Evolutionary conservation across 768 basidiomycete species (phyloP).

Genomic region (Trametes cubensis): DNA sequence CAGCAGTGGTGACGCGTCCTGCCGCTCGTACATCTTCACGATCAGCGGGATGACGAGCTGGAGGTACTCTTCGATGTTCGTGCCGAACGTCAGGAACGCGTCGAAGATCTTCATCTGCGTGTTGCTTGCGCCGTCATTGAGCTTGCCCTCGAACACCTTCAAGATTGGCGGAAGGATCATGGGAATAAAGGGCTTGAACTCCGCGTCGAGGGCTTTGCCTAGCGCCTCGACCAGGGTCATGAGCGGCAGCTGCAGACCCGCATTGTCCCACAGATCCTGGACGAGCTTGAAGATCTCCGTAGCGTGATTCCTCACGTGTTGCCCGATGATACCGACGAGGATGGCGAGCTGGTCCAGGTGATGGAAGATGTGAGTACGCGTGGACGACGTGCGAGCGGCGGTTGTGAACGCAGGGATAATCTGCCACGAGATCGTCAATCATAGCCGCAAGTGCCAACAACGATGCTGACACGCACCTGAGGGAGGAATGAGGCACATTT

Average conservation of each 20-base stretch:
- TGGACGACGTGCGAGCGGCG: conserved; percentile 81
- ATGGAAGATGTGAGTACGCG: conserved; percentile 89
- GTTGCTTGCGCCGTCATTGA: conserved; percentile 72
- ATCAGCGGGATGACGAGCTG: conserved; percentile 96
- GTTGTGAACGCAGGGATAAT: conserved; percentile 94
- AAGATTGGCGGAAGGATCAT: conserved; percentile 87
- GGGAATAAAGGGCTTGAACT: conserved; percentile 95
- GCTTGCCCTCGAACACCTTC: conserved; percentile 88
- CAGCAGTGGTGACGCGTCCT: conserved; percentile 70
- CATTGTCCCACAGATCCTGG: conserved; percentile 88
- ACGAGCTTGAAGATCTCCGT: conserved; percentile 83
- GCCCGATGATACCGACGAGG: conserved; percentile 93
- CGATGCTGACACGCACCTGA: conserved; percentile 55
- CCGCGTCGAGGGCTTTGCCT: conserved; percentile 91
- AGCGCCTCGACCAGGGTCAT: conserved; percentile 91
- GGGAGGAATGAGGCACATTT: conserved; percentile 95
- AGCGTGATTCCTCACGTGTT: conserved; percentile 92
- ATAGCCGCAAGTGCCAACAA: neutral
- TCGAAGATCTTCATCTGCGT: conserved; percentile 92
- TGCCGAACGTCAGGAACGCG: conserved; percentile 92
- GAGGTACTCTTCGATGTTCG: conserved; percentile 96
- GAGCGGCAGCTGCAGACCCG: conserved; percentile 83
- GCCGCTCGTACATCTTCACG: conserved; percentile 85
- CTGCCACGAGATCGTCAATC: conserved; percentile 37
- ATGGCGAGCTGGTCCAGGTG: conserved; percentile 95